Evolutionary conservation across 2,329 filamentous ascomycete species (phyloP).

Genomic region (Pseudofabraea citricarpa): DNA sequence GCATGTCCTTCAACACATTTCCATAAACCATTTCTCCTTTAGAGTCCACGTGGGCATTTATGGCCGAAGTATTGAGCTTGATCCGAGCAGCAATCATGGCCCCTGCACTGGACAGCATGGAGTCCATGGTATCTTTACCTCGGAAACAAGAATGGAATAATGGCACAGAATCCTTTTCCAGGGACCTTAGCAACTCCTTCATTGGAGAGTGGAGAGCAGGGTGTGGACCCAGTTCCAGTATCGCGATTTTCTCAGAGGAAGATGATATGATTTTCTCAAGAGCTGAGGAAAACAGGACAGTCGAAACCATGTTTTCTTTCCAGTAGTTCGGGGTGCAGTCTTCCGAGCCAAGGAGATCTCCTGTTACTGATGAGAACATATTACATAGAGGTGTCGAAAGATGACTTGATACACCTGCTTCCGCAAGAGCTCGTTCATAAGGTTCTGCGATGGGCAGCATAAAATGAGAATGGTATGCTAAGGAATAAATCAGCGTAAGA

Average conservation of each 20-base stretch:
- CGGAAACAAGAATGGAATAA: constrained; percentile 2
- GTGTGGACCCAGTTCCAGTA: constrained; percentile 4
- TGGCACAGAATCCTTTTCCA: constrained; percentile 1
- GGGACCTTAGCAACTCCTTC: constrained; percentile 1
- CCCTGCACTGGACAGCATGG: constrained; percentile 1
- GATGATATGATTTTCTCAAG: background rate
- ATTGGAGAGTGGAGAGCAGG: constrained; percentile 2
- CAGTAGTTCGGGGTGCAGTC: constrained; percentile 31
- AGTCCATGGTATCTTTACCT: constrained; percentile 1
- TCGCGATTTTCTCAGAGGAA: background rate
- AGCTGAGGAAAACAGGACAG: constrained; percentile 36
- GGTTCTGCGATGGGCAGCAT: constrained; percentile 23
- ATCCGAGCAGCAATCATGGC: background rate
- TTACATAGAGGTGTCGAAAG: background rate
- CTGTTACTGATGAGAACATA: background rate
- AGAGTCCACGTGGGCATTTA: background rate
- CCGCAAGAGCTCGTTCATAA: constrained; percentile 1
- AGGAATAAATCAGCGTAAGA: background rate
- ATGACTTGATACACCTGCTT: background rate
- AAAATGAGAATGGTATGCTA: constrained; percentile 36
- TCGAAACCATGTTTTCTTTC: constrained; percentile 37
- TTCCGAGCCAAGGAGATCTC: background rate
- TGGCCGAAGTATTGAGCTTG: background rate
- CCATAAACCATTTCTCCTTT: background rate
- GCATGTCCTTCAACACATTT: constrained; percentile 26